Conservation (phyloP, 225 moss, liverwort and hornwort genomes). For the Anthoceros angustus region DNA sequence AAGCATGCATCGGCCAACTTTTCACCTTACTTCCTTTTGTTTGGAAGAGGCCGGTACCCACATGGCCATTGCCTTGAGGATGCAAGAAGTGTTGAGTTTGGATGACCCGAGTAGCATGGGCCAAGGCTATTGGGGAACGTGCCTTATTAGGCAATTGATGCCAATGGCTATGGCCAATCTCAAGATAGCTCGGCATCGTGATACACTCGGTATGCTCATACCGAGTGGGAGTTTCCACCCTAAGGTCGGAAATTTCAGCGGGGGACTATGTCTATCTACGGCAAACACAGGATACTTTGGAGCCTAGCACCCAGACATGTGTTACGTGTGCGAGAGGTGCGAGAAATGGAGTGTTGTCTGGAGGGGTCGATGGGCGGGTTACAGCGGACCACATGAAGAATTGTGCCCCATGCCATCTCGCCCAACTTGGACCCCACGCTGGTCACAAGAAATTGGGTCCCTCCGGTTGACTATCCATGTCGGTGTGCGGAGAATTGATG, state of each 20-base stretch:
- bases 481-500: too few species aligned
- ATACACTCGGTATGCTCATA: neutral
- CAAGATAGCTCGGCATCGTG: neutral
- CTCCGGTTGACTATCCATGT: neutral
- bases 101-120: neutral
- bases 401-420: too few species aligned
- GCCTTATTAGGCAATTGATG: neutral
- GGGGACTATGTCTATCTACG: neutral
- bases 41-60: neutral
- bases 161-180: neutral
- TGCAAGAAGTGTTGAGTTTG: neutral
- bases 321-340: neutral
- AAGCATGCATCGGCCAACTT: neutral
- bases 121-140: neutral
- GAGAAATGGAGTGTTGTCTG: neutral
- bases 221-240: neutral
- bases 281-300: neutral
- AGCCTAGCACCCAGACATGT: neutral
- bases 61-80: neutral
- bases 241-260: neutral
- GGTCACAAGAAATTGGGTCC: neutral
- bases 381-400: neutral
- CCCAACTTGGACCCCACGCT: neutral
- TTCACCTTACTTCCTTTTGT: slow-evolving; percentile 2
- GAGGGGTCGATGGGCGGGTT: neutral